A percentile compares a stretch with the other conserved stretches of the same genome.
Conservation (phyloP, 2,329 filamentous ascomycete species). For the Penicillium decumbens region DNA sequence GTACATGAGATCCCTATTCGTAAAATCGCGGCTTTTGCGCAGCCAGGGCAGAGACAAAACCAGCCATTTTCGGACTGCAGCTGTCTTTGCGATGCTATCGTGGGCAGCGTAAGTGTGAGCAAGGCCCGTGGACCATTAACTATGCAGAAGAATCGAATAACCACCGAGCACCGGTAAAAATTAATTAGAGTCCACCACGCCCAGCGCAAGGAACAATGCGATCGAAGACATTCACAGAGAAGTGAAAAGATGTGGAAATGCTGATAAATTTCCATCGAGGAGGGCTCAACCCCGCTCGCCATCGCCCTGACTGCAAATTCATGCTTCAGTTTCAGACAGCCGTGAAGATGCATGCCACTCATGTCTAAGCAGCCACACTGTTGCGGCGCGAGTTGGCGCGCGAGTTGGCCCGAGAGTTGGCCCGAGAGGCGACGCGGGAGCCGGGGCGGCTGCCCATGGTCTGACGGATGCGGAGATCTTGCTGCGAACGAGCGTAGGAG, state of each 20-base stretch:
- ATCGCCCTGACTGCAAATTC: not conserved
- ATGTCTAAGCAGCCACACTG: conserved; percentile 11
- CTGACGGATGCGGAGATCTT: conserved; percentile 37
- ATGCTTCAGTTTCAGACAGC: not conserved
- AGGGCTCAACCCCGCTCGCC: not conserved
- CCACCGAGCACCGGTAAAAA: conserved; percentile 1
- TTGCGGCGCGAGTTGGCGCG: conserved; percentile 31
- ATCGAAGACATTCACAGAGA: conserved; percentile 20
- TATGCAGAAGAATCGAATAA: not conserved
- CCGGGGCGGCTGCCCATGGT: conserved; percentile 33
- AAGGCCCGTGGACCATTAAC: not conserved
- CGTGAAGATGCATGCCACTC: not conserved
- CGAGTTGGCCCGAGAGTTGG: conserved; percentile 29
- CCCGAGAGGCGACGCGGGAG: conserved; percentile 33
- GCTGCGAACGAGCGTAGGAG: conserved; percentile 39
- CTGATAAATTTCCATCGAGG: conserved; percentile 9
- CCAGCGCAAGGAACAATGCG: conserved; percentile 18
- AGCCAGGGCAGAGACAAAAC: not conserved
- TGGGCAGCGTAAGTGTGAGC: not conserved
- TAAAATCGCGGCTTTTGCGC: not conserved
- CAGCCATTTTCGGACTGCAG: not conserved
- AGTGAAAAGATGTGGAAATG: conserved; percentile 14
- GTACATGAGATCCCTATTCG: conserved; percentile 2
- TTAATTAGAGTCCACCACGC: conserved; percentile 15
- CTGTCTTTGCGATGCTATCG: not conserved